Base-by-base conservation (phyloP, 2,329 filamentous ascomycete genomes). In the Alternaria triticina region DNA sequence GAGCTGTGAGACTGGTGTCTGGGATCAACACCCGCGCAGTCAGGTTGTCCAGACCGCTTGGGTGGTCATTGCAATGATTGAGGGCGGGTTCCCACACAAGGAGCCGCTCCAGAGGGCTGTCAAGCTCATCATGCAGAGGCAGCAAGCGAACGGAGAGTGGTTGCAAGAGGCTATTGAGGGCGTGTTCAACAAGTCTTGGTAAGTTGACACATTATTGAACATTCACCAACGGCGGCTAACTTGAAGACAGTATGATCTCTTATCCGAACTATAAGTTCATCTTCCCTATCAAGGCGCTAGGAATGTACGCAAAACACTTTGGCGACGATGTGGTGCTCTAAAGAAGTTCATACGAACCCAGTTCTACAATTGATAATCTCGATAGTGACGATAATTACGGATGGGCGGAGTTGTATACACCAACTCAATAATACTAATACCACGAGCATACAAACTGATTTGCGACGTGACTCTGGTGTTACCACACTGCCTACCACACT, bases 201-300 rank as follows among this genome's bases (percentile, higher is more conserved):
- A 79, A 82, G 87, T 86, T 10, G n/a, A 1, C 2, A 8, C 22
- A 27, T 13, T 28, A 4, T 3, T 25, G 33, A 4, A 15, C 28
- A 25, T 10, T 9, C 7, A n/a, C 1, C 6, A 47, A n/a, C 7
- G 17, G 25, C 9, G 28, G 65, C 70, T 72, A 64, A 71, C 33
- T 23, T 17, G 12, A 62, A 1, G 8, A 63, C 73, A 90, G 89
- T 85, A 98, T 97, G 93, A 99, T 99, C 69, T 96, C 93, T 1
- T 99, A 99, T 77, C 95, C 95, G 46, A 99, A 99, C 84, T 99
- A 99, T 85, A 99, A 98, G 84, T 96, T 97, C 79, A 92, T 91
- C 62, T 99, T 97, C 81, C 90, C 95, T 1, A 91, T 98, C 77
- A 97, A 96, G 82, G 96, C 96, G 2, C 80, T 99, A 68, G 96